Evolutionary conservation across 1,139 yeast genomes (phyloP).

Genomic region (Pichia cactophila): DNA sequence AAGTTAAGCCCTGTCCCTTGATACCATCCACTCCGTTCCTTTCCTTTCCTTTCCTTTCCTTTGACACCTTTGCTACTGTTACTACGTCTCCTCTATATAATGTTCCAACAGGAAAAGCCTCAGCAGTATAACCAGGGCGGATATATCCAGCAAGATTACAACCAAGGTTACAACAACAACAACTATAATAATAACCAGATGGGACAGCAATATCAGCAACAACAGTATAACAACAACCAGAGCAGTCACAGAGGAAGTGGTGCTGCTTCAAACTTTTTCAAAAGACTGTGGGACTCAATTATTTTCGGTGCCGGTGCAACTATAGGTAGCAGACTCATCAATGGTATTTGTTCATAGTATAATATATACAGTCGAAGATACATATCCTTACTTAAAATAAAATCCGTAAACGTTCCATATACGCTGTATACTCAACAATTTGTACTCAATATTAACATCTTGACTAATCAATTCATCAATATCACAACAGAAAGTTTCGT

Average conservation of each 20-base stretch:
- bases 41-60: not conserved
- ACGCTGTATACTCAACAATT: conserved; percentile 40
- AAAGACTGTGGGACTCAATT: conserved; percentile 12
- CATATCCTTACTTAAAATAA: conserved; percentile 17
- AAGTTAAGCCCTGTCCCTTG: not conserved
- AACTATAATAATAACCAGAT: not conserved
- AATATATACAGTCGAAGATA: no score
- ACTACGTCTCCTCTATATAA: not conserved
- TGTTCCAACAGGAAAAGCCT: not conserved
- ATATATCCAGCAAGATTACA: not conserved
- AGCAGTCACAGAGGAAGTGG: conserved; percentile 2
- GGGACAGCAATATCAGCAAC: not conserved
- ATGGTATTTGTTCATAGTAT: conserved; percentile 11
- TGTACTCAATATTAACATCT: conserved; percentile 28
- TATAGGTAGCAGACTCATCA: conserved; percentile 13
- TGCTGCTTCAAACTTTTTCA: conserved; percentile 6
- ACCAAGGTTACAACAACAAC: not conserved
- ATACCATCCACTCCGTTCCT: not conserved
- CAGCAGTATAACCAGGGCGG: not conserved
- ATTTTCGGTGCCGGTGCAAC: conserved; percentile 17
- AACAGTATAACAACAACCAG: not conserved
- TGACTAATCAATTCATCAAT: conserved; percentile 43
- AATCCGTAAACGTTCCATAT: conserved; percentile 48
- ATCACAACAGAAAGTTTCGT: conserved; percentile 48
- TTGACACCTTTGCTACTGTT: not conserved